These are phyloP conservation scores for Bretschneidera sinensis DNA, from an alignment of 345 rosid species.

Conservation along the genomic window DNA sequence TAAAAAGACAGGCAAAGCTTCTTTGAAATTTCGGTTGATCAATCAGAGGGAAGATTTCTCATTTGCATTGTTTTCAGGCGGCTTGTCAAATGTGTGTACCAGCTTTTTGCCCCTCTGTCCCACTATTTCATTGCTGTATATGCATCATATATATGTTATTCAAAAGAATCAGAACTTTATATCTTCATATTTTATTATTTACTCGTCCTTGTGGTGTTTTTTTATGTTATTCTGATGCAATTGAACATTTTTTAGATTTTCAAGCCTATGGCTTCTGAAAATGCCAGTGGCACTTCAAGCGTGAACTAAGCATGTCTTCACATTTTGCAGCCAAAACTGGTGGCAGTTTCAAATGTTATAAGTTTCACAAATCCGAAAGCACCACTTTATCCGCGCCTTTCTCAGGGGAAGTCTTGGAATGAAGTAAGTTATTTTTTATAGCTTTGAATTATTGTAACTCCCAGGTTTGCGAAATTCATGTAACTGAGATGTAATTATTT, in stretches of 20 bases:
- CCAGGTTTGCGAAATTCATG: too few relatives aligned
- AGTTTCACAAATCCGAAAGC: constrained; percentile 39
- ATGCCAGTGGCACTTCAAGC: too few relatives aligned
- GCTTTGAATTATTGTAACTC: too few relatives aligned
- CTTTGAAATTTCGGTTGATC: constrained; percentile 47
- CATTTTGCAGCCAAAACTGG: constrained; percentile 35
- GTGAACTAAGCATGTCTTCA: too few relatives aligned
- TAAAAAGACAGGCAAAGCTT: constrained; percentile 37
- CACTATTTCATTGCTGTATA: not conserved
- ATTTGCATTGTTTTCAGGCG: constrained; percentile 54
- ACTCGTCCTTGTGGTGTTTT: too few relatives aligned
- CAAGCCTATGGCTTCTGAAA: too few relatives aligned
- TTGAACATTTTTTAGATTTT: too few relatives aligned
- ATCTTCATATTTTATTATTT: not conserved
- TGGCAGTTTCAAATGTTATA: constrained; percentile 30
- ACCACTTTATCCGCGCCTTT: constrained; percentile 40
- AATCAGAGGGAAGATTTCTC: constrained; percentile 69
- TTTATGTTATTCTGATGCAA: too few relatives aligned
- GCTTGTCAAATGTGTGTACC: constrained; percentile 40
- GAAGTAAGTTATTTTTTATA: constrained; percentile 28
- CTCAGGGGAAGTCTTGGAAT: constrained; percentile 48
- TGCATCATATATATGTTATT: not conserved
- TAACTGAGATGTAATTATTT: too few relatives aligned
- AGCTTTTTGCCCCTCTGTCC: not conserved
- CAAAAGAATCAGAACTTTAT: too few relatives aligned